Evolutionary conservation across 495 filamentous ascomycete genomes (phyloP).

Genomic region (Talaromyces borbonicus): DNA sequence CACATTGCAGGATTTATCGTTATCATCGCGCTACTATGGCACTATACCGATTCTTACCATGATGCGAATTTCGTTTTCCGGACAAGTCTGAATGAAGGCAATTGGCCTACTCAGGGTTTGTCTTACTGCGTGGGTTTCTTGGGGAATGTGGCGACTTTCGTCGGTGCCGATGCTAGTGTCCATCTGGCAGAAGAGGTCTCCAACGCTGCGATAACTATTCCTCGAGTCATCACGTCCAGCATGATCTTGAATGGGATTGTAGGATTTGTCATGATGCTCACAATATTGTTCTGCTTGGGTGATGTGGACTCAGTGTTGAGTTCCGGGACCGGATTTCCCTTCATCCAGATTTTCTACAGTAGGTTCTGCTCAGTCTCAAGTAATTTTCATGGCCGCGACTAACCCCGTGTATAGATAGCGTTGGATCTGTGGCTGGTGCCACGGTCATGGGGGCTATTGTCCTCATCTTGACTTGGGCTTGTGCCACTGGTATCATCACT

Average conservation of each 20-base stretch:
- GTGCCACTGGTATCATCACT: conserved; percentile 28
- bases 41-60: conserved; percentile 14
- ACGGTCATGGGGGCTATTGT: conserved; percentile 23
- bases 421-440: conserved; percentile 10
- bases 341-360: conserved; percentile 36
- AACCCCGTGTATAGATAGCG: conserved; percentile 4
- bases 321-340: conserved; percentile 33
- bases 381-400: not conserved
- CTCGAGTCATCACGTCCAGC: conserved; percentile 32
- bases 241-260: conserved; percentile 35
- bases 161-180: conserved; percentile 26
- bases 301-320: conserved; percentile 26
- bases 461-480: conserved; percentile 24
- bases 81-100: conserved; percentile 34
- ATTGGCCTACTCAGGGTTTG: conserved; percentile 32
- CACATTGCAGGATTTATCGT: conserved; percentile 40
- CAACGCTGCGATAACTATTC: conserved; percentile 30
- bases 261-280: conserved; percentile 32
- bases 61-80: conserved; percentile 27
- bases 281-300: conserved; percentile 35
- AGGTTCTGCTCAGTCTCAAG: not conserved
- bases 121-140: conserved; percentile 35
- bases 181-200: conserved; percentile 39
- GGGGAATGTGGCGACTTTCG: conserved; percentile 28
- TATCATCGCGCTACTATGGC: conserved; percentile 30